Evolutionary conservation across 257 asterid genomes (phyloP).

Genomic region (Nicotiana benthamiana): DNA sequence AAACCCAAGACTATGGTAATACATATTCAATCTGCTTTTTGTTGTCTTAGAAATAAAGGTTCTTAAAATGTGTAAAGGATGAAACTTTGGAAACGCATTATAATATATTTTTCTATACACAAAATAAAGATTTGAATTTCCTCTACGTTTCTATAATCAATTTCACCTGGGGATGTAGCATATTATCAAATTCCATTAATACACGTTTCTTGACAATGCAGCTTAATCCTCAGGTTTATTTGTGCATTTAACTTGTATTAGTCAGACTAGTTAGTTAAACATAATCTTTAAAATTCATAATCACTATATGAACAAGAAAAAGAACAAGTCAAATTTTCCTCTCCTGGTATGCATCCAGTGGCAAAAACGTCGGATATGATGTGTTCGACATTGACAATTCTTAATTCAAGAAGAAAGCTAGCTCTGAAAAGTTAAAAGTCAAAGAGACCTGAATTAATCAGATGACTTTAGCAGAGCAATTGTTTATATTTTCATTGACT

Average conservation of each 20-base stretch:
- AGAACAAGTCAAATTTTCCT: neutral
- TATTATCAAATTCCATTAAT: neutral
- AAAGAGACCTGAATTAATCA: neutral
- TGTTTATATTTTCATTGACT: neutral
- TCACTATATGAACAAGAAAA: neutral
- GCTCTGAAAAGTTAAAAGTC: neutral
- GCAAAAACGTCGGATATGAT: too few species aligned
- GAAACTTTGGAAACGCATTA: neutral
- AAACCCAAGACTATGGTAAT: neutral
- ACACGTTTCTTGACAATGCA: neutral
- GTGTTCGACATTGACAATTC: neutral
- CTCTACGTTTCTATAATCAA: too few species aligned
- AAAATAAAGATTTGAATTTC: neutral
- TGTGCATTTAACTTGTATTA: neutral
- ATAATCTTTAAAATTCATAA: neutral
- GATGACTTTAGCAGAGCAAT: neutral
- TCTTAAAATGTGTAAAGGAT: too few species aligned
- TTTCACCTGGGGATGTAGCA: neutral
- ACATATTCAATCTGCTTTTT: too few species aligned
- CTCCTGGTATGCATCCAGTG: too few species aligned
- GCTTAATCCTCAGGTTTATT: neutral
- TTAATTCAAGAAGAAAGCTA: neutral
- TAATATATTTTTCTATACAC: neutral
- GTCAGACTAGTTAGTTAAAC: neutral
- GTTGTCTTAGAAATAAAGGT: too few species aligned